Evolutionary conservation across 768 basidiomycete genomes (phyloP), one percentile per base, ranked within the genome.

Genomic region (Polyporus arcularius): DNA sequence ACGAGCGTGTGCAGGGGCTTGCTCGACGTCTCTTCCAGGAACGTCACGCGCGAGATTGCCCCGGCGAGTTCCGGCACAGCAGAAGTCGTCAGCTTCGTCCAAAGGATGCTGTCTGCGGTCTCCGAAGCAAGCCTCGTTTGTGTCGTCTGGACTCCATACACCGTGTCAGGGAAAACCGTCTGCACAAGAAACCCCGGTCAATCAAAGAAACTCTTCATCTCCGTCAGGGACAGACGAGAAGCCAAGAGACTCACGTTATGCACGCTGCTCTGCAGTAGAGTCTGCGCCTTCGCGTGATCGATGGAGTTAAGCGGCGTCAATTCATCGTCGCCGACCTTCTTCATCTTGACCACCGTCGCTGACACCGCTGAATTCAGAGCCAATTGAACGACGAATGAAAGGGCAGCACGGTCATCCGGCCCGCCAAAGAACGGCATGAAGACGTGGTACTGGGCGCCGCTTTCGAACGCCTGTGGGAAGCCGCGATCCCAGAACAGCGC

Each of bases 381-480:
- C 31, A 90, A 69, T 71, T 98, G 96, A 38, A 92, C 84, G 4
- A 93, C 84, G 67, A 98, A 85, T 32, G 82, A 76, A 30, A 98
- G 76, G 0, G 93, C 92, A 21, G 94, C 79, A 1, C 97, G 85
- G 71, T 98, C 96, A 71, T 99, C 96, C 0, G 93, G 87, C 0
- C 96, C 96, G 40, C 96, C 96, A 71, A 94, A 90, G 84, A 96
- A 98, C 0, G 96, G 92, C 43, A 95, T 70, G 71, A 96, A 85
- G 31, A 98, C 69, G 64, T 92, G 91, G 49, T 52, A 52, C 61
- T 88, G 79, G 28, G 72, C 79, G 40, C 67, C 67, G 35, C 52
- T 55, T 15, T 72, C 67, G 7, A 66, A 57, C 30, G 67, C 69
- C 21, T 67, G 69, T 1, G 81, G 73, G 57, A 68, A 72, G 1